These are phyloP conservation scores for Pestalotiopsis fici DNA, from an alignment of 2,329 filamentous ascomycete species.

Conservation along the genomic window DNA sequence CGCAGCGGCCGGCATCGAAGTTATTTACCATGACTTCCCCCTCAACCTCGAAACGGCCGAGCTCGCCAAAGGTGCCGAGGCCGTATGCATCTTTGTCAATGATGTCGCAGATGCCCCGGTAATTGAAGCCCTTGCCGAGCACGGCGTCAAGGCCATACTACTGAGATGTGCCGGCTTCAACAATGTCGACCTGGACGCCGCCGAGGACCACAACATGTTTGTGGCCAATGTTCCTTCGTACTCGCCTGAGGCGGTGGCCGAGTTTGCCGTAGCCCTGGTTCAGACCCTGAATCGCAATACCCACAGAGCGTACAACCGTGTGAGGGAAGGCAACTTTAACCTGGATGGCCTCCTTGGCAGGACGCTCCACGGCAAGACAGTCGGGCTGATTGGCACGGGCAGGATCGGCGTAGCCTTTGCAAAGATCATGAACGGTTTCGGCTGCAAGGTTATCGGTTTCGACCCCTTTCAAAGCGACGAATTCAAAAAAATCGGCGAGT, in stretches of 20 bases:
- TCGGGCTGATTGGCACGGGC: conserved; percentile 66
- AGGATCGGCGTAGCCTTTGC: conserved; percentile 65
- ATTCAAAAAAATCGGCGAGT: conserved; percentile 51
- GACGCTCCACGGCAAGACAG: conserved; percentile 65
- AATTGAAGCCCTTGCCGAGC: conserved; percentile 47
- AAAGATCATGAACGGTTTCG: conserved; percentile 64
- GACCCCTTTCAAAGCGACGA: conserved; percentile 56
- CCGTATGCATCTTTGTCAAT: conserved; percentile 71
- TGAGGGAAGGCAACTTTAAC: conserved; percentile 68
- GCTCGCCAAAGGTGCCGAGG: conserved; percentile 52
- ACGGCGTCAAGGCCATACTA: conserved; percentile 59
- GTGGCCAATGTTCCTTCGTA: conserved; percentile 70
- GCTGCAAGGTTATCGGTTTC: conserved; percentile 61
- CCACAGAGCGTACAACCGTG: conserved; percentile 68
- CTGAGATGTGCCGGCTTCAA: conserved; percentile 71
- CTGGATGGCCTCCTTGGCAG: conserved; percentile 64
- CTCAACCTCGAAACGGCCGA: conserved; percentile 57
- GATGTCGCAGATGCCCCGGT: conserved; percentile 55
- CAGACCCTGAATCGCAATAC: conserved; percentile 69
- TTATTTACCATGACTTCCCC: conserved; percentile 60
- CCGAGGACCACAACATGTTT: conserved; percentile 55
- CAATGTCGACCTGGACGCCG: conserved; percentile 62
- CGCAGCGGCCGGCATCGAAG: conserved; percentile 40
- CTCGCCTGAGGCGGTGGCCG: conserved; percentile 69
- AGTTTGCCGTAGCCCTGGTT: conserved; percentile 68